Percentiles rank a stretch among this genome's conserved stretches.
These are phyloP conservation scores for Fusarium fujikuroi DNA, from an alignment of 2,329 filamentous ascomycete species.

Conservation along the genomic window DNA sequence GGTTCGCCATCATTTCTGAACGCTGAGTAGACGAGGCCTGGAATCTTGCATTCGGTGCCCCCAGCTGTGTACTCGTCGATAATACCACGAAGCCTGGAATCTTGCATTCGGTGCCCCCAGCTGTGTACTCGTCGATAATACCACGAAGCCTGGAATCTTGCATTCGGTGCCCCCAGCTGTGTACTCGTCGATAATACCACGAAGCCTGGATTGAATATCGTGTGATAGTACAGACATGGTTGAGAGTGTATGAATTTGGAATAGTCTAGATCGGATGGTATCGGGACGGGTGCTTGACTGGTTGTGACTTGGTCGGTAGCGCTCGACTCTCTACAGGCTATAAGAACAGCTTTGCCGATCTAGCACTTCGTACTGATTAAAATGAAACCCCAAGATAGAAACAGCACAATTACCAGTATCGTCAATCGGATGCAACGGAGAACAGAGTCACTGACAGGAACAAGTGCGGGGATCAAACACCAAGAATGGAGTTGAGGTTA, in stretches of 20 bases:
- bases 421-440: too few relatives aligned
- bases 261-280: background rate
- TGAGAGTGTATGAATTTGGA: rapidly evolving
- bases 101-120: background rate
- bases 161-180: rapidly evolving
- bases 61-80: background rate
- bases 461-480: background rate
- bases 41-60: background rate
- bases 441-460: too few relatives aligned
- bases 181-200: background rate
- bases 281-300: background rate
- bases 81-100: background rate
- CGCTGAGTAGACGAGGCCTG: background rate
- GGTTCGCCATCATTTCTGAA: background rate
- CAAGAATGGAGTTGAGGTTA: background rate
- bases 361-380: background rate
- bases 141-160: background rate
- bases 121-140: background rate
- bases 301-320: background rate
- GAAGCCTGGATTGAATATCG: background rate
- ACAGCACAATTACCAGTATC: too few relatives aligned
- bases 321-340: background rate
- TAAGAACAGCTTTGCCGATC: background rate
- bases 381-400: too few relatives aligned
- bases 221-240: background rate